A percentile compares a stretch with the other conserved stretches of the same genome.
phyloP scores from a whole-genome alignment of 768 basidiomycete species.

The Collybiopsis luxurians region DNA sequence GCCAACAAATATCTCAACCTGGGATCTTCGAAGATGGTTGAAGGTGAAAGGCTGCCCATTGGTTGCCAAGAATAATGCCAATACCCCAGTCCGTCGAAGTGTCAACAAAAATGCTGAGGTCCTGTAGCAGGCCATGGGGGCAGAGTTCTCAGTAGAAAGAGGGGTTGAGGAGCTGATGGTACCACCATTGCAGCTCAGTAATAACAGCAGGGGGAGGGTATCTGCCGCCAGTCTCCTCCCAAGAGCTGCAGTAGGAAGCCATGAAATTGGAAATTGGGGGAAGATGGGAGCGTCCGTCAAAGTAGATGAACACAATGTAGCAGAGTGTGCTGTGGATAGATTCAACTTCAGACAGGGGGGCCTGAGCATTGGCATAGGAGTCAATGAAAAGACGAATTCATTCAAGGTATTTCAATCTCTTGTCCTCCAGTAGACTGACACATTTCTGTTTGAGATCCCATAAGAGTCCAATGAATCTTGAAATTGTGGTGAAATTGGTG shows the following conservation, averaged over 20 bases:
- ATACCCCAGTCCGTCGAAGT: constrained; percentile 39
- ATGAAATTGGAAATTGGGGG: constrained; percentile 23
- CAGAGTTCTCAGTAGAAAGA: constrained; percentile 12
- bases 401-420: constrained; percentile 21
- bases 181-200: constrained; percentile 34
- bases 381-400: constrained; percentile 14
- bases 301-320: constrained; percentile 30
- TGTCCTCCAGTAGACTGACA: constrained; percentile 24
- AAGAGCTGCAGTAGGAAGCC: constrained; percentile 16
- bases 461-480: constrained; percentile 26
- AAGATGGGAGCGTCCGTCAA: constrained; percentile 21
- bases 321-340: constrained; percentile 28
- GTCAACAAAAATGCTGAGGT: constrained; percentile 29
- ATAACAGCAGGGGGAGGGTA: constrained; percentile 20
- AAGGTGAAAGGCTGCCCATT: constrained; percentile 28
- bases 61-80: constrained; percentile 23
- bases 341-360: constrained; percentile 9
- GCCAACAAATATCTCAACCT: constrained; percentile 21
- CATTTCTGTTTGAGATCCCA: constrained; percentile 21
- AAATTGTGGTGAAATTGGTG: constrained; percentile 17
- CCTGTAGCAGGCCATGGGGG: not conserved
- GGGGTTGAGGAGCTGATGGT: not conserved
- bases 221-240: not conserved
- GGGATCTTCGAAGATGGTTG: constrained; percentile 11
- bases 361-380: not conserved